Evolutionary conservation across 2,329 filamentous ascomycete species (phyloP).

Genomic region (Apiospora hydei): DNA sequence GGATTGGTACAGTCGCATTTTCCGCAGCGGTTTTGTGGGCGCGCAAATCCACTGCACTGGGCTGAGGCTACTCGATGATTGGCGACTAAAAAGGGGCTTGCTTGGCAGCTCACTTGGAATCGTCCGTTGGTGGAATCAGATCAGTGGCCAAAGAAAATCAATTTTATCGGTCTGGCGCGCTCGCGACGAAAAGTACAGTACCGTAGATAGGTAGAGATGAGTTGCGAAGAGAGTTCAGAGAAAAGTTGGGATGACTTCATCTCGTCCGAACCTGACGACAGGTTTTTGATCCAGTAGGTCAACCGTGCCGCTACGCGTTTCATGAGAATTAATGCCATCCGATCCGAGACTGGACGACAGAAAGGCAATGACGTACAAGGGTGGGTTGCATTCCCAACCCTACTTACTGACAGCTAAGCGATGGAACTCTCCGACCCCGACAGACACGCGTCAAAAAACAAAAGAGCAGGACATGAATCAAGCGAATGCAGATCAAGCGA

Average conservation of each 20-base stretch:
- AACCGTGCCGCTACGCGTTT: neutral
- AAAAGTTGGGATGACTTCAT: neutral
- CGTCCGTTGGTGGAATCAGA: neutral
- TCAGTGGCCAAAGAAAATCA: too few species aligned
- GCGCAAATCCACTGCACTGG: neutral
- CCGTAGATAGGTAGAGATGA: neutral
- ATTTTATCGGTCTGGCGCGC: neutral
- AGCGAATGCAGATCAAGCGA: neutral
- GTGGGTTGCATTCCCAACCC: neutral
- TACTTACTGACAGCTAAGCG: conserved; percentile 1
- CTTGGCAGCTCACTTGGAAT: neutral
- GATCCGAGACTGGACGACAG: neutral
- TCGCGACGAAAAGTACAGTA: neutral
- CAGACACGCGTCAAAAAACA: neutral
- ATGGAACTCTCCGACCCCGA: neutral
- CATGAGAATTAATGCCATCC: neutral
- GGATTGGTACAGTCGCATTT: neutral
- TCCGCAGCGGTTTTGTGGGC: neutral
- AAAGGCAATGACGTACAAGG: neutral
- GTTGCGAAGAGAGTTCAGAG: neutral
- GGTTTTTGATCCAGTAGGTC: neutral
- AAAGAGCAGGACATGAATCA: neutral
- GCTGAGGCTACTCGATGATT: neutral
- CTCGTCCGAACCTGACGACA: neutral
- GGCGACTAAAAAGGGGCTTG: neutral